Evolutionary conservation across 805 yeast genomes (phyloP).

Genomic region (Saccharomycopsis capsularis): DNA sequence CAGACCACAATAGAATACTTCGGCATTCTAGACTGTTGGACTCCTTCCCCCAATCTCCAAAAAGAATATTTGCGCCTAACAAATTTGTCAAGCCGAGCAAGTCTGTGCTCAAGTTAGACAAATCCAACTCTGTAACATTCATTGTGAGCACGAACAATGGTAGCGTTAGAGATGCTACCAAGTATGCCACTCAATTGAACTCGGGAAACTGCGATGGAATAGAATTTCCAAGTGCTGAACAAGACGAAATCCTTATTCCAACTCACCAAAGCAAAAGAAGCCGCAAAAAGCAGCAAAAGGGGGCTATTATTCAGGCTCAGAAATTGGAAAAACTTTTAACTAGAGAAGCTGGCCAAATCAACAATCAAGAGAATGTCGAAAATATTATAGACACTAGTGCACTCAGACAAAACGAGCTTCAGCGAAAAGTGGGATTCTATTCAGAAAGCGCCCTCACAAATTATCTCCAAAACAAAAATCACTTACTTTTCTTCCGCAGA

Average conservation of each 20-base stretch:
- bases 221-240: constrained; percentile 41
- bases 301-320: constrained; percentile 19
- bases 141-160: constrained; percentile 61
- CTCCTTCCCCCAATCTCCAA: constrained; percentile 8
- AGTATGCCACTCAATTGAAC: constrained; percentile 62
- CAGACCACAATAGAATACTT: neutral
- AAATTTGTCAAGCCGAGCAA: constrained; percentile 14
- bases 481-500: neutral
- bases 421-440: constrained; percentile 10
- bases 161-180: constrained; percentile 53
- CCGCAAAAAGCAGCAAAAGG: constrained; percentile 17
- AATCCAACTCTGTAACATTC: constrained; percentile 30
- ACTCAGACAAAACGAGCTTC: neutral
- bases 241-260: constrained; percentile 8
- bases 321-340: constrained; percentile 1
- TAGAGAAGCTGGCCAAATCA: neutral
- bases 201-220: constrained; percentile 56
- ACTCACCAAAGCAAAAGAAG: constrained; percentile 18
- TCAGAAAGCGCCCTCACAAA: constrained; percentile 12
- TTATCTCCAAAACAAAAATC: neutral
- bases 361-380: neutral
- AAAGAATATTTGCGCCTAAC: constrained; percentile 17
- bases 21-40: constrained; percentile 8
- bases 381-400: neutral
- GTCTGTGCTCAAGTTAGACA: constrained; percentile 7